Evolutionary conservation across 2,329 filamentous ascomycete genomes (phyloP).

Genomic region (Drechslerella dactyloides): DNA sequence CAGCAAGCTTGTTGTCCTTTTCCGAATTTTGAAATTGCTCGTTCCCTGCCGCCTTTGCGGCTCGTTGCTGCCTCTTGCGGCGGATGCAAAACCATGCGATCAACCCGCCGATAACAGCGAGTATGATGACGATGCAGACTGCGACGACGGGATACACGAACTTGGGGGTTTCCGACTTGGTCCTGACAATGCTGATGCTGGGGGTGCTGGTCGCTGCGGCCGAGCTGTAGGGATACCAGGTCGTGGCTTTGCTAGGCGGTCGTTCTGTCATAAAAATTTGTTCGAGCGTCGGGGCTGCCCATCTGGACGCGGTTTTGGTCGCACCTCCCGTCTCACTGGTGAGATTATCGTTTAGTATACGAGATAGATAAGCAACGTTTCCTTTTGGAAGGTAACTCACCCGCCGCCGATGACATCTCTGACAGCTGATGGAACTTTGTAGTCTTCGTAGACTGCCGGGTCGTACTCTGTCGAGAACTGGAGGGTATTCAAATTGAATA

Average conservation of each 20-base stretch:
- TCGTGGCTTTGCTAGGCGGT: conserved; percentile 29
- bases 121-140: conserved; percentile 38
- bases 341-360: background rate
- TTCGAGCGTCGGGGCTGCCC: conserved; percentile 49
- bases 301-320: conserved; percentile 48
- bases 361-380: background rate
- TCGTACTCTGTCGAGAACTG: conserved; percentile 52
- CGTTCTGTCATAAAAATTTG: conserved; percentile 45
- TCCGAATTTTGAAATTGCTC: conserved; percentile 46
- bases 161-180: conserved; percentile 42
- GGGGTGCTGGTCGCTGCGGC: conserved; percentile 21
- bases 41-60: conserved; percentile 36
- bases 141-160: conserved; percentile 46
- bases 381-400: conserved; percentile 44
- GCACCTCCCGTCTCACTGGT: conserved; percentile 50
- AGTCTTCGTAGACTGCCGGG: conserved; percentile 50
- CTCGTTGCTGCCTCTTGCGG: conserved; percentile 25
- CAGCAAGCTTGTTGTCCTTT: conserved; percentile 30
- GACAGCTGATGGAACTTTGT: conserved; percentile 53
- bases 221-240: conserved; percentile 43
- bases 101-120: conserved; percentile 36
- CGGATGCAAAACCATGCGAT: conserved; percentile 48
- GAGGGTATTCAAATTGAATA: conserved; percentile 54
- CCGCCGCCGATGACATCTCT: conserved; percentile 53
- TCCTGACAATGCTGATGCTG: conserved; percentile 25